Evolutionary conservation across 2,329 filamentous ascomycete species (phyloP).

Genomic region (Arachnomyces sp.): DNA sequence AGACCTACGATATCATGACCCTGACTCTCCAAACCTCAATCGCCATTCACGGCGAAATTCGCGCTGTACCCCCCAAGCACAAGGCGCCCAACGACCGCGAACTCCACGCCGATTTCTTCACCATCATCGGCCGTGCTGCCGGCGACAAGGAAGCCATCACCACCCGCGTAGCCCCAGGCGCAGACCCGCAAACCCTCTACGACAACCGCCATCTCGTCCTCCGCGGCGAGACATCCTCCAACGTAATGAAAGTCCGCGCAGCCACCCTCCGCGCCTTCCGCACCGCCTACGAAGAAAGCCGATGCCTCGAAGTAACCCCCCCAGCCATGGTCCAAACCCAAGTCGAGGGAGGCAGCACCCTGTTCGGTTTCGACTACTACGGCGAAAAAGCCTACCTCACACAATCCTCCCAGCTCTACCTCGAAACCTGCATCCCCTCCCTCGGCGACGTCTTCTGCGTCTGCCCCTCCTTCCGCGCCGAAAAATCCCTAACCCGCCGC

Average conservation of each 20-base stretch:
- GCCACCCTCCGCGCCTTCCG: slow-evolving; percentile 74
- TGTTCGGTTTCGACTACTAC: slow-evolving; percentile 87
- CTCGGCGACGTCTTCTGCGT: slow-evolving; percentile 96
- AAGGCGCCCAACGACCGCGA: slow-evolving; percentile 78
- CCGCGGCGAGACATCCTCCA: slow-evolving; percentile 73
- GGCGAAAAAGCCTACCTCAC: slow-evolving; percentile 86
- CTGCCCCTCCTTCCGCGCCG: slow-evolving; percentile 96
- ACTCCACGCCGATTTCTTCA: slow-evolving; percentile 83
- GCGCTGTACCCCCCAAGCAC: slow-evolving; percentile 66
- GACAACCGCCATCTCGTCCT: slow-evolving; percentile 79
- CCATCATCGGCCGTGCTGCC: slow-evolving; percentile 67
- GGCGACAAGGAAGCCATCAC: slow-evolving; percentile 87
- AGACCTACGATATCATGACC: slow-evolving; percentile 84
- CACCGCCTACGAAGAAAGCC: slow-evolving; percentile 65
- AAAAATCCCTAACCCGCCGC: slow-evolving; percentile 88
- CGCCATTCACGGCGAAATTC: slow-evolving; percentile 74
- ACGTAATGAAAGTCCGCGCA: slow-evolving; percentile 79
- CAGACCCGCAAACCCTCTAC: slow-evolving; percentile 64
- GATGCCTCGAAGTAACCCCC: slow-evolving; percentile 74
- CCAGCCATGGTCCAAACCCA: slow-evolving; percentile 91
- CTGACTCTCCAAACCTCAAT: slow-evolving; percentile 83
- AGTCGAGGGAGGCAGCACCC: slow-evolving; percentile 83
- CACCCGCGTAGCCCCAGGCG: slow-evolving; percentile 64
- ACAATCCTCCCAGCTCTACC: slow-evolving; percentile 93
- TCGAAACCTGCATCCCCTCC: slow-evolving; percentile 85